phyloP scores from a whole-genome alignment of 139 green algal species.

The Astrephomene gubernaculifera region DNA sequence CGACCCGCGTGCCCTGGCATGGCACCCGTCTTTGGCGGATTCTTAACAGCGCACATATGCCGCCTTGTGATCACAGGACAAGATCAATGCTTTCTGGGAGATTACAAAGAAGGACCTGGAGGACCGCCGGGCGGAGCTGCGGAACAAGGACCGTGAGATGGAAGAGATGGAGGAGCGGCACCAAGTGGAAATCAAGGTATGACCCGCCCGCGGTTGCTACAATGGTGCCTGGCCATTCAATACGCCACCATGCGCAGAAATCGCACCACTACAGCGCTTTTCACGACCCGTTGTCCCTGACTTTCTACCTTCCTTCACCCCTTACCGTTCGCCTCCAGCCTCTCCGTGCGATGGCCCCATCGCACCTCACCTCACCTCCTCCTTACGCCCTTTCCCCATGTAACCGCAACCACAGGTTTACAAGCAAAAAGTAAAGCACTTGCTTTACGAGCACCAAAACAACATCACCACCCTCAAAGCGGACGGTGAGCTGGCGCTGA shows the following conservation, averaged over 20 bases:
- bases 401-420: slow-evolving; percentile 71
- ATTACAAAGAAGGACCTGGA: slow-evolving; percentile 93
- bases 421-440: slow-evolving; percentile 96
- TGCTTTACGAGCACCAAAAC: slow-evolving; percentile 95
- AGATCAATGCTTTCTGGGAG: slow-evolving; percentile 94
- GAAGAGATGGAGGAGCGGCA: slow-evolving; percentile 93
- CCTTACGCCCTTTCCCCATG: background rate
- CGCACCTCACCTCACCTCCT: background rate
- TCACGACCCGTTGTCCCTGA: no score
- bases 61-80: slow-evolving; percentile 77
- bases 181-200: slow-evolving; percentile 88
- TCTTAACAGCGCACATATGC: background rate
- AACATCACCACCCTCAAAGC: slow-evolving; percentile 88
- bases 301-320: background rate
- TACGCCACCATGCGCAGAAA: no score
- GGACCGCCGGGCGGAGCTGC: slow-evolving; percentile 81
- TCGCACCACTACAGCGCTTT: no score
- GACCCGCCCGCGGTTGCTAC: no score
- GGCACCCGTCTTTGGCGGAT: background rate
- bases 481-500: slow-evolving; percentile 83
- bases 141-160: slow-evolving; percentile 90
- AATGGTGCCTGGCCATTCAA: no score
- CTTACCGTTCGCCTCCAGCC: background rate
- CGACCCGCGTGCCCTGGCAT: slow-evolving; percentile 1
- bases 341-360: no score